Conservation (phyloP, 441 rosid genomes). For the Macaranga tanarius region DNA sequence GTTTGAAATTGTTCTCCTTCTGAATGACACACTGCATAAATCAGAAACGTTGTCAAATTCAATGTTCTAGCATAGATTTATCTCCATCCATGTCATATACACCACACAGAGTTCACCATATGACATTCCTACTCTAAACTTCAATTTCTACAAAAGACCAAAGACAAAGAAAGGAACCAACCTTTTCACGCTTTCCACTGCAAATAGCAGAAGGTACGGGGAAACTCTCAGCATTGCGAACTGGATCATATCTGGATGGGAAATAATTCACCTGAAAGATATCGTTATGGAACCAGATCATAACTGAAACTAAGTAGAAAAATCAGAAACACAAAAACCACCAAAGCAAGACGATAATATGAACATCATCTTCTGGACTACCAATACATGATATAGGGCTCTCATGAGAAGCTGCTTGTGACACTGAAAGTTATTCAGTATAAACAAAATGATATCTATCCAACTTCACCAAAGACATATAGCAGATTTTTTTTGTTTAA, state of each 20-base stretch:
- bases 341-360: not conserved
- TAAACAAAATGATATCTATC: not conserved
- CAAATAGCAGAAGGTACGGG: slow-evolving; percentile 53
- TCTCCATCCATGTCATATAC: not conserved
- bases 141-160: not conserved
- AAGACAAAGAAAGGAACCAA: slow-evolving; percentile 23
- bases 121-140: not conserved
- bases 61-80: not conserved
- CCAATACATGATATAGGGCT: not conserved
- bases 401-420: not conserved
- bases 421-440: not conserved
- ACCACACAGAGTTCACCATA: not conserved
- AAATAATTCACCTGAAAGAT: slow-evolving; percentile 76
- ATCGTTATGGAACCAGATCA: slow-evolving; percentile 24
- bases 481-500: not conserved
- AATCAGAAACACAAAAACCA: not conserved
- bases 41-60: not conserved
- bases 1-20: slow-evolving; percentile 96
- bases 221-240: slow-evolving; percentile 63
- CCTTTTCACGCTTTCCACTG: slow-evolving; percentile 87
- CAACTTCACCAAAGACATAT: not conserved
- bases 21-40: slow-evolving; percentile 62
- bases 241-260: slow-evolving; percentile 83
- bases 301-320: slow-evolving; percentile 16
- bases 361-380: not conserved